Evolutionary conservation across 225 moss, liverwort and hornwort genomes (phyloP).

Genomic region (Polytrichum commune): DNA sequence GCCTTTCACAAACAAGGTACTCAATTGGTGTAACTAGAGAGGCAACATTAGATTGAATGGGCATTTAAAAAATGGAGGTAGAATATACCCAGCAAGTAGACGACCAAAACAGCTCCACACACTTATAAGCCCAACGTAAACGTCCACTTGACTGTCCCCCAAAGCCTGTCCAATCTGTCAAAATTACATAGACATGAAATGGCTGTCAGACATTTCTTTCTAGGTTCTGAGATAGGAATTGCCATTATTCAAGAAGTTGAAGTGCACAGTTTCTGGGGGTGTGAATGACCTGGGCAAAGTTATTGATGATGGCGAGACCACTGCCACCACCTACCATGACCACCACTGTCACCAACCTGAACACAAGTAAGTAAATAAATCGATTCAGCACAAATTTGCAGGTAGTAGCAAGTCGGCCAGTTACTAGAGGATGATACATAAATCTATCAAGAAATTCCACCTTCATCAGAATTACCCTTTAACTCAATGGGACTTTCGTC

Average conservation of each 20-base stretch:
- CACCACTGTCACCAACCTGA: slow-evolving; percentile 53
- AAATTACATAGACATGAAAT: neutral
- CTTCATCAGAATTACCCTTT: no score
- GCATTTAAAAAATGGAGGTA: neutral
- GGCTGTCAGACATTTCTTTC: no score
- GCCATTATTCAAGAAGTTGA: neutral
- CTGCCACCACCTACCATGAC: slow-evolving; percentile 52
- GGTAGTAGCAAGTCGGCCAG: no score
- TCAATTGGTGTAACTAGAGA: no score
- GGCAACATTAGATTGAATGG: no score
- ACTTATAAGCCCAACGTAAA: slow-evolving; percentile 61
- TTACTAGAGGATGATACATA: no score
- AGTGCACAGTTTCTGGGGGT: neutral
- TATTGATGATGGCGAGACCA: slow-evolving; percentile 66
- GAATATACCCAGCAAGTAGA: slow-evolving; percentile 45
- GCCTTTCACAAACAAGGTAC: no score
- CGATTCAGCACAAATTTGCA: no score
- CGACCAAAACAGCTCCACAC: slow-evolving; percentile 70
- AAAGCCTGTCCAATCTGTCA: slow-evolving; percentile 56
- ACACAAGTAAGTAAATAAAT: neutral
- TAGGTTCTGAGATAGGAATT: no score
- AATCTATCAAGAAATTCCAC: no score
- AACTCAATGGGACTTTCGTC: no score
- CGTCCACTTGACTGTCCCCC: slow-evolving; percentile 43
- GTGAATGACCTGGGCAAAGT: slow-evolving; percentile 53